Percentiles rank a stretch among this genome's conserved stretches.
Conservation (phyloP, 495 filamentous ascomycete genomes). For the Podospora fimiseda region DNA sequence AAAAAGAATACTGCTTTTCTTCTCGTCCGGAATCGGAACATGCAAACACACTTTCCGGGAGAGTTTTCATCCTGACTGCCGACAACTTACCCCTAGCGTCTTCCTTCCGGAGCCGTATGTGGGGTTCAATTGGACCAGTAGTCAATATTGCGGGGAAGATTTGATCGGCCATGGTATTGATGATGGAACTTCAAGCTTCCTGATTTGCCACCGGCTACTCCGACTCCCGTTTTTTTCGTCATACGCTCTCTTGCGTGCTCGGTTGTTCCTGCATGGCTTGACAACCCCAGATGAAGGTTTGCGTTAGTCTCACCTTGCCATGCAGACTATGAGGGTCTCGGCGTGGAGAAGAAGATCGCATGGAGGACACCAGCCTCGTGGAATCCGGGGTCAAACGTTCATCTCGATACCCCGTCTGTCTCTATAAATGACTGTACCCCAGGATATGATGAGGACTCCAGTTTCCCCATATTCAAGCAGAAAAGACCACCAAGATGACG, state of each 20-base stretch:
- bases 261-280: conserved; percentile 6
- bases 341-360: conserved; percentile 12
- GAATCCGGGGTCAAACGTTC: conserved; percentile 6
- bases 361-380: conserved; percentile 7
- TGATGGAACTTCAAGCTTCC: background rate
- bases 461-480: conserved; percentile 2
- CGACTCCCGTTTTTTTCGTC: background rate
- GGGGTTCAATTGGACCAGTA: conserved; percentile 1
- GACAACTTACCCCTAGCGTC: conserved; percentile 4
- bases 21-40: conserved; percentile 1
- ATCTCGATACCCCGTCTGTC: background rate
- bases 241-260: background rate
- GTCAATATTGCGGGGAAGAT: conserved; percentile 12
- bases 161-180: conserved; percentile 1
- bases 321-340: conserved; percentile 5
- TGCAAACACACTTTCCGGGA: conserved; percentile 3
- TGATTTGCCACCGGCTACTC: conserved; percentile 10
- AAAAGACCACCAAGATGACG: conserved; percentile 41
- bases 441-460: background rate
- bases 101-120: background rate
- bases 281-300: conserved; percentile 8
- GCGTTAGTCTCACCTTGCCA: conserved; percentile 9
- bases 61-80: conserved; percentile 17
- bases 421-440: conserved; percentile 17
- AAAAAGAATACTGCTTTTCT: background rate